These are phyloP conservation scores for Macrolepiota dolichaula DNA, from an alignment of 768 basidiomycete species.

Conservation along the genomic window DNA sequence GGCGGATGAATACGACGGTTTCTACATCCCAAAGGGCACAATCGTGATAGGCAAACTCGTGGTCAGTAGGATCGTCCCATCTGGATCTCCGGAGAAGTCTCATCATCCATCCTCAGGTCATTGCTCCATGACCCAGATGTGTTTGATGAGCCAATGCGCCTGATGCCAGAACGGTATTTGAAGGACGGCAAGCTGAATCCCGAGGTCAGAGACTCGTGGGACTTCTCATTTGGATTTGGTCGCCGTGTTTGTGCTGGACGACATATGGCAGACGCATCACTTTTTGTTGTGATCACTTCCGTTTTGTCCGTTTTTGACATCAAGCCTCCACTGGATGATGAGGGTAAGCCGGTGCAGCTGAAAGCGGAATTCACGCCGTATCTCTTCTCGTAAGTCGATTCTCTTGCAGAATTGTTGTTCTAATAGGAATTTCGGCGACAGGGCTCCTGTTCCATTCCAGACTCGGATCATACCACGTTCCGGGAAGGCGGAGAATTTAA, in stretches of 20 bases:
- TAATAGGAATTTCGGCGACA: neutral
- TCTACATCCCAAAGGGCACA: no score
- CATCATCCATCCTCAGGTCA: slow-evolving; percentile 19
- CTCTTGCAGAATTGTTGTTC: neutral
- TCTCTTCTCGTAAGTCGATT: neutral
- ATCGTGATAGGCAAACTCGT: no score
- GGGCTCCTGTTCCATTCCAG: slow-evolving; percentile 2
- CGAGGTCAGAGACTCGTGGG: slow-evolving; percentile 17
- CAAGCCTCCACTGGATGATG: no score
- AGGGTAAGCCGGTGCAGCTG: slow-evolving; percentile 3
- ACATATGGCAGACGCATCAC: slow-evolving; percentile 15
- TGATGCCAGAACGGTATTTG: no score
- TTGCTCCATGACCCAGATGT: slow-evolving; percentile 22
- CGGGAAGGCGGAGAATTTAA: neutral
- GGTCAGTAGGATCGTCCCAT: slow-evolving; percentile 15
- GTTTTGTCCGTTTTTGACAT: slow-evolving; percentile 17
- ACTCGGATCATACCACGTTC: neutral
- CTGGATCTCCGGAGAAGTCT: neutral
- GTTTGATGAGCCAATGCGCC: no score
- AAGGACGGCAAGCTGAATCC: slow-evolving; percentile 20
- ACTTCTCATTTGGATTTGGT: slow-evolving; percentile 25
- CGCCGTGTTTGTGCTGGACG: slow-evolving; percentile 23
- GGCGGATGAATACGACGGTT: no score
- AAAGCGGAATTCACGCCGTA: neutral
- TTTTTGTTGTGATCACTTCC: slow-evolving; percentile 15